A percentile compares a stretch with the other conserved stretches of the same genome.
Conservation (phyloP, 768 basidiomycete genomes). For the Suillus discolor region DNA sequence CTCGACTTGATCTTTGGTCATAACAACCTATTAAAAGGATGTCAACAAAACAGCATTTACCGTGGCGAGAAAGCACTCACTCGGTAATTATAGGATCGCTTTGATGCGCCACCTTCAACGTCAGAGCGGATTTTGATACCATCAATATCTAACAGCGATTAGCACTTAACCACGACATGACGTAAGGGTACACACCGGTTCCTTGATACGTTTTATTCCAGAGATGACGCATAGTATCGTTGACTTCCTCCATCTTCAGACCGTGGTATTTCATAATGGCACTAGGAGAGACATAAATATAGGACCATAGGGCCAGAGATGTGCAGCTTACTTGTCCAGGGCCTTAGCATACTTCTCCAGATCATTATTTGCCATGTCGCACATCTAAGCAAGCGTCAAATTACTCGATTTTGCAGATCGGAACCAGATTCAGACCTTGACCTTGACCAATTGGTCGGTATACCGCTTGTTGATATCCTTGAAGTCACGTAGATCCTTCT, state of each 20-base stretch:
- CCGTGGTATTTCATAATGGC: conserved; percentile 99
- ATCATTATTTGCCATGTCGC: conserved; percentile 97
- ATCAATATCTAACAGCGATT: conserved; percentile 79
- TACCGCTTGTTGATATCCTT: conserved; percentile 86
- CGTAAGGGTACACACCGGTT: conserved; percentile 62
- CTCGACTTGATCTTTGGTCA: conserved; percentile 98
- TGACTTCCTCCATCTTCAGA: conserved; percentile 99
- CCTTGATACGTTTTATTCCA: conserved; percentile 99
- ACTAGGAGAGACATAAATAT: conserved; percentile 44
- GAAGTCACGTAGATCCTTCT: conserved; percentile 80
- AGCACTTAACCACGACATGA: conserved; percentile 14
- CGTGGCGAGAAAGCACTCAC: conserved; percentile 44
- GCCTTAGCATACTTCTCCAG: conserved; percentile 98
- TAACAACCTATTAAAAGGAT: conserved; percentile 72
- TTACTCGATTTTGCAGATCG: neutral
- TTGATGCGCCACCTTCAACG: conserved; percentile 86
- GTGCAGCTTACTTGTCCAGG: conserved; percentile 78
- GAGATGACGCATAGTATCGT: conserved; percentile 93
- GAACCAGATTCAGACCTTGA: conserved; percentile 63
- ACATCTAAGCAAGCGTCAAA: conserved; percentile 58
- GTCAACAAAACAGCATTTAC: conserved; percentile 18
- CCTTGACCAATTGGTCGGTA: conserved; percentile 89
- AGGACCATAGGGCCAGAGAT: neutral
- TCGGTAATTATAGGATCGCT: conserved; percentile 95
- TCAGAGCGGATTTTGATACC: conserved; percentile 95